Base-by-base conservation (phyloP, 2,329 filamentous ascomycete genomes). In the Phialemoniopsis sp. region DNA sequence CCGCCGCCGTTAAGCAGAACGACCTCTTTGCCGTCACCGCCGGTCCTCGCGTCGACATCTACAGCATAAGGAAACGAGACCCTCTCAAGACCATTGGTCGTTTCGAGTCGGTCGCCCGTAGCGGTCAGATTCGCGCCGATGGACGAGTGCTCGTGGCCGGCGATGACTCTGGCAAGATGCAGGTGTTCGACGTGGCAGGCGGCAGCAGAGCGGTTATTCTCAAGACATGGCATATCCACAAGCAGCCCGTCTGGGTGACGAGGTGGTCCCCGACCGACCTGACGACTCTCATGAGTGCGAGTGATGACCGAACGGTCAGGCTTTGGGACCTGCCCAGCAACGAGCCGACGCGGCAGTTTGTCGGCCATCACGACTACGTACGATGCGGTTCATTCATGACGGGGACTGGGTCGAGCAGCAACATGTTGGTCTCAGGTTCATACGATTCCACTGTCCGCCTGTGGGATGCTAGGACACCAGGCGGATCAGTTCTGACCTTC, bases 401-500 rank as follows among this genome's bases (percentile, higher is more conserved):
- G 5, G 78, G 76, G 10, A 72, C 70, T 13, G 76, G 73, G 62
- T 81, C 84, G 13, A 37, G 73, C 68, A 41, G 76, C 68, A 84
- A 85, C 54, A 76, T 95, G 60, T 60, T 97, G 13, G 81, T 94
- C 1, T 94, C 89, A 9, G 93, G 94, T 36, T 90, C 87, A 63
- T 98, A 98, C 67, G 93, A 98, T 64, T 81, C 88, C 46, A 96
- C 90, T 1, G 91, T 97, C 37, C 82, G 87, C 47, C 67, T 98
- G 16, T 98, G 93, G 93, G 93, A 98, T 66, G 84, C 90, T 1
- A 77, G 93, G 49, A 80, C 82, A 29, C 80, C 82, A 48, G 78
- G 61, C 55, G 73, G 64, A 54, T 72, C 62, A 7, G 89, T 89
- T 47, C 93, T 98, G 84, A 88, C 86, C 0, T 97, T 98, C 70